Conservation (phyloP, 176 grass and related monocot genomes). For the Neostapfia colusana region DNA sequence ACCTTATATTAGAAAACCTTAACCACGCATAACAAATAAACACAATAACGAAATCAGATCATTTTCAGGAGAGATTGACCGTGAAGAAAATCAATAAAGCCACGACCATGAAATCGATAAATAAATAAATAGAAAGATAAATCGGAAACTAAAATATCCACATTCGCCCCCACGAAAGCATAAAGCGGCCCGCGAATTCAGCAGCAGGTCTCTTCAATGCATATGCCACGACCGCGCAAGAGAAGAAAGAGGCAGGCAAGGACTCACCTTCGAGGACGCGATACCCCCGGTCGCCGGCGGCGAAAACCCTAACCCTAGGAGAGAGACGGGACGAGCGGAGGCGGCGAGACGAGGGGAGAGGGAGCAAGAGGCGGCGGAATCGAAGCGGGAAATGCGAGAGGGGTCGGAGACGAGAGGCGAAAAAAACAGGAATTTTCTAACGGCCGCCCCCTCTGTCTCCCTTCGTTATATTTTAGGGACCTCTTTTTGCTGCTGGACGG, state of each 20-base stretch:
- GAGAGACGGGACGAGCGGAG: neutral
- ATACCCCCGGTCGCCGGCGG: constrained; percentile 1
- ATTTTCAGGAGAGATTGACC: neutral
- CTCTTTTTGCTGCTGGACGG: neutral
- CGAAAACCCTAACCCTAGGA: constrained; percentile 35
- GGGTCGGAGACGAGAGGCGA: neutral
- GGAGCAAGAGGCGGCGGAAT: neutral
- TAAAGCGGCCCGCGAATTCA: neutral
- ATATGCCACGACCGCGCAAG: neutral
- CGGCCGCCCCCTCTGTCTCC: neutral
- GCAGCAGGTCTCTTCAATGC: constrained; percentile 26
- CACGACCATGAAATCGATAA: neutral
- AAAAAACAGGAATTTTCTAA: neutral
- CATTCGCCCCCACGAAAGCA: neutral
- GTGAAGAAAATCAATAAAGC: neutral
- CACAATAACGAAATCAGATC: neutral
- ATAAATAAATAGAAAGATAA: neutral
- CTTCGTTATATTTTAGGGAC: neutral
- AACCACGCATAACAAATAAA: neutral
- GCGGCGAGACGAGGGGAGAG: neutral
- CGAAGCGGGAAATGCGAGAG: constrained; percentile 38
- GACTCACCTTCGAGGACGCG: constrained; percentile 10
- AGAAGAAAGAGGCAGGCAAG: neutral
- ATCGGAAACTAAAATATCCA: neutral
- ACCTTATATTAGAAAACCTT: neutral